These are phyloP conservation scores for Ascochyta lentis DNA, from an alignment of 2,329 filamentous ascomycete species.

Conservation along the genomic window DNA sequence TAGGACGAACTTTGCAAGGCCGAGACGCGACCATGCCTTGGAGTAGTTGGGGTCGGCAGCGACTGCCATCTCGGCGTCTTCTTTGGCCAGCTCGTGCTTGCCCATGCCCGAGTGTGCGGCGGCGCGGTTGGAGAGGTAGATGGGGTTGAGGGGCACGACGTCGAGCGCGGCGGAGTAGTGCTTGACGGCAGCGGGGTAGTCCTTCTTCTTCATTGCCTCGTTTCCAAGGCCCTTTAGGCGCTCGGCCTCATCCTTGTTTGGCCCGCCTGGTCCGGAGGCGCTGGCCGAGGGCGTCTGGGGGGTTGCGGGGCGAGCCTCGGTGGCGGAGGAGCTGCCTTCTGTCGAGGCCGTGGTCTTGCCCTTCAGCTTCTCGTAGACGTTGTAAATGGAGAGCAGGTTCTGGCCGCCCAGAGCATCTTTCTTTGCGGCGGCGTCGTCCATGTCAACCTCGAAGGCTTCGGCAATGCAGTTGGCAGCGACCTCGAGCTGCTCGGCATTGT, in stretches of 20 bases:
- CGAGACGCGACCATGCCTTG: slow-evolving; percentile 94
- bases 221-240: slow-evolving; percentile 89
- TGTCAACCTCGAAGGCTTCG: slow-evolving; percentile 94
- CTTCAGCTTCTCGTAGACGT: slow-evolving; percentile 95
- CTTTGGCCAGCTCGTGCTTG: slow-evolving; percentile 82
- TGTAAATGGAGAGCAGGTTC: slow-evolving; percentile 89
- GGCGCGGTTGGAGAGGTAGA: slow-evolving; percentile 97
- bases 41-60: slow-evolving; percentile 90
- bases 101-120: slow-evolving; percentile 86
- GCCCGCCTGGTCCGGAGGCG: slow-evolving; percentile 52
- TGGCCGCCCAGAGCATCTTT: slow-evolving; percentile 82
- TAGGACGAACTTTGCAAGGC: slow-evolving; percentile 88
- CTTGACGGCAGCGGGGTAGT: slow-evolving; percentile 82
- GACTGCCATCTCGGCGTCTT: slow-evolving; percentile 90
- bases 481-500: slow-evolving; percentile 93
- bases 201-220: slow-evolving; percentile 91
- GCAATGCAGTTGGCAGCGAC: slow-evolving; percentile 93
- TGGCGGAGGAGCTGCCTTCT: slow-evolving; percentile 50
- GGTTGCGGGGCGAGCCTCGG: slow-evolving; percentile 52
- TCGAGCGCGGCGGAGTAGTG: slow-evolving; percentile 87
- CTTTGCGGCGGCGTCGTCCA: slow-evolving; percentile 74
- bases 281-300: slow-evolving; percentile 43
- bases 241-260: slow-evolving; percentile 80
- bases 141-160: slow-evolving; percentile 83
- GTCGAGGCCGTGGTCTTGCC: slow-evolving; percentile 62